Percentiles rank a stretch among this genome's conserved stretches.
Evolutionary conservation across 768 basidiomycete genomes (phyloP).

Genomic region (Russula dissimulans): DNA sequence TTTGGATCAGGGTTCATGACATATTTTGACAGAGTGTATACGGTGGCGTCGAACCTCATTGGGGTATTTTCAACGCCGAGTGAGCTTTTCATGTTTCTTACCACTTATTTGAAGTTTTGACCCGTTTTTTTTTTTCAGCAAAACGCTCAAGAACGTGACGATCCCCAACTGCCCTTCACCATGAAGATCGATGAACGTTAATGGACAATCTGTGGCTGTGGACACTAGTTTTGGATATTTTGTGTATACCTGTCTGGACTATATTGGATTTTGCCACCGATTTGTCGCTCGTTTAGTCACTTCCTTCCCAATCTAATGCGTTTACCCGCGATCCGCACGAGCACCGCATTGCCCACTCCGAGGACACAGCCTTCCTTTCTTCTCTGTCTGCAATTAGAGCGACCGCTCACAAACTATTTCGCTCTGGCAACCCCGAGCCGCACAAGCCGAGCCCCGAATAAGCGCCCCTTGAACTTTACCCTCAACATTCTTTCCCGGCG

Average conservation of each 20-base stretch:
- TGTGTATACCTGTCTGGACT: too few species aligned
- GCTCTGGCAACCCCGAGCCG: conserved; percentile 1
- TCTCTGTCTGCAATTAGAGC: neutral
- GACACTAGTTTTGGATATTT: too few species aligned
- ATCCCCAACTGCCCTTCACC: conserved; percentile 46
- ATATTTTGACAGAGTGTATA: conserved; percentile 41
- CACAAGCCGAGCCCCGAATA: neutral
- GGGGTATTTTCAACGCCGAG: conserved; percentile 62
- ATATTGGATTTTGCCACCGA: neutral
- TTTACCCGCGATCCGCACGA: neutral
- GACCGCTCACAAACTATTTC: neutral
- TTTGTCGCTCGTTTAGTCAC: conserved; percentile 8
- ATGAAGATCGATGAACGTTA: neutral
- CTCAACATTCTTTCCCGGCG: neutral
- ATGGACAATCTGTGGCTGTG: neutral
- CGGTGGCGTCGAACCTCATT: conserved; percentile 73
- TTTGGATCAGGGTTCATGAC: neutral
- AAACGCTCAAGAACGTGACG: conserved; percentile 60
- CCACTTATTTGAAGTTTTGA: neutral
- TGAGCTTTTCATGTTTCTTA: conserved; percentile 23
- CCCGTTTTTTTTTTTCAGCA: conserved; percentile 34
- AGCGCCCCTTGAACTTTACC: neutral
- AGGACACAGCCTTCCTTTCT: neutral
- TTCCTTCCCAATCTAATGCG: conserved; percentile 2
- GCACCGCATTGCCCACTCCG: neutral